Conservation (phyloP, 1,139 yeast species). For the Pichia sp. region DNA sequence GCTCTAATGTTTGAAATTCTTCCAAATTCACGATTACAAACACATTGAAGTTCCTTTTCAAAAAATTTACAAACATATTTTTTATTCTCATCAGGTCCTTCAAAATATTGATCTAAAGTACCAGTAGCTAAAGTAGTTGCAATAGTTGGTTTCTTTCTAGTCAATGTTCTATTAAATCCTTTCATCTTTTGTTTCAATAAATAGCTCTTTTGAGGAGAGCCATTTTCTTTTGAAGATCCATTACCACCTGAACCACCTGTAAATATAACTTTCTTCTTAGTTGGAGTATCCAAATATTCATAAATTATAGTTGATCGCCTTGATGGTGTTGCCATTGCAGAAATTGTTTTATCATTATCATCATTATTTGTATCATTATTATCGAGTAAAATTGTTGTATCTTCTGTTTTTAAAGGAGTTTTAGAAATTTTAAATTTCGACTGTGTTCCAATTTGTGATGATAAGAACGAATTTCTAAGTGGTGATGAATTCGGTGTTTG, state of each 20-base stretch:
- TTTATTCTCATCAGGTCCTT: conserved; percentile 62
- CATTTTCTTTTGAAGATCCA: conserved; percentile 25
- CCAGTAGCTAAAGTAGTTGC: conserved; percentile 85
- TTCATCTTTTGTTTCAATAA: conserved; percentile 26
- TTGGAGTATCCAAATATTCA: conserved; percentile 28
- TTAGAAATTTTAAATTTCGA: conserved; percentile 5
- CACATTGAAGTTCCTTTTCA: conserved; percentile 24
- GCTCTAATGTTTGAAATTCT: conserved; percentile 92
- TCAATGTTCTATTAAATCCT: conserved; percentile 26
- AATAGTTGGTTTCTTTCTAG: conserved; percentile 43
- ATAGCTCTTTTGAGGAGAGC: conserved; percentile 45
- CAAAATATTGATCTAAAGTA: conserved; percentile 74
- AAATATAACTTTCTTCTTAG: conserved; percentile 30
- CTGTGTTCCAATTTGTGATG: conserved; percentile 6
- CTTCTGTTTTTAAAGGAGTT: neutral
- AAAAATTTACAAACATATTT: conserved; percentile 67
- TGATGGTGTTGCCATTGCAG: conserved; percentile 21
- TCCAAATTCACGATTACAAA: conserved; percentile 76
- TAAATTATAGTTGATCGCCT: conserved; percentile 16
- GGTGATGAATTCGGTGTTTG: conserved; percentile 13
- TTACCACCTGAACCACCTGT: neutral
- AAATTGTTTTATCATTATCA: conserved; percentile 15
- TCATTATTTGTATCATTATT: conserved; percentile 9
- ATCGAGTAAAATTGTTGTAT: conserved; percentile 9
- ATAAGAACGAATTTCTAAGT: conserved; percentile 2